Evolutionary conservation across 108 stramenopile species (phyloP).

Genomic region (Stephanodiscus minutulus): DNA sequence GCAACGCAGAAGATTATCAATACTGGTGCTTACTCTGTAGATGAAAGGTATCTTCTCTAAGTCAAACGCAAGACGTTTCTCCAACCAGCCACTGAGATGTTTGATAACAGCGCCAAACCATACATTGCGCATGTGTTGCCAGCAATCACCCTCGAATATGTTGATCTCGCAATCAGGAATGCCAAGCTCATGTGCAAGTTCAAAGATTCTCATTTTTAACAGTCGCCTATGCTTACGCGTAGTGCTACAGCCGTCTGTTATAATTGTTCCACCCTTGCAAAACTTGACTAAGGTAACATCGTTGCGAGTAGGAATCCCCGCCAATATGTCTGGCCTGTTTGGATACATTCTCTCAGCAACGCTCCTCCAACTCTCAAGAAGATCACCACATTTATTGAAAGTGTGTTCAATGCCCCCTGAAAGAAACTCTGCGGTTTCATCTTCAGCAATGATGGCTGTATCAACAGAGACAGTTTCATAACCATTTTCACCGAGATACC

Average conservation of each 20-base stretch:
- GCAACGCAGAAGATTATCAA: slow-evolving; percentile 10
- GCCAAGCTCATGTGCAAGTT: not conserved
- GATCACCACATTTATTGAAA: not conserved
- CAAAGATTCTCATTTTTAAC: not conserved
- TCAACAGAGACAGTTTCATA: slow-evolving; percentile 1
- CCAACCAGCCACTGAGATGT: not conserved
- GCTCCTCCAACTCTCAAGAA: slow-evolving; percentile 7
- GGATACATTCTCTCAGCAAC: slow-evolving; percentile 7
- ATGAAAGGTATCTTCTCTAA: slow-evolving; percentile 10
- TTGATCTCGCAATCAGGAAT: not conserved
- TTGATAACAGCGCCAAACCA: slow-evolving; percentile 12
- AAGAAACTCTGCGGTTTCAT: not conserved
- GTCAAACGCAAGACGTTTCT: not conserved
- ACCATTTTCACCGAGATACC: not conserved
- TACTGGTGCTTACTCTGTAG: slow-evolving; percentile 9
- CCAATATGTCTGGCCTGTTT: not conserved
- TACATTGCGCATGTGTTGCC: slow-evolving; percentile 26
- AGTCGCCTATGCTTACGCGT: slow-evolving; percentile 6
- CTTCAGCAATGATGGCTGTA: not conserved
- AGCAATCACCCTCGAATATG: slow-evolving; percentile 19
- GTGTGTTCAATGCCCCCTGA: not conserved
- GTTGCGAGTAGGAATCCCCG: not conserved
- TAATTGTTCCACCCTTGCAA: slow-evolving; percentile 5
- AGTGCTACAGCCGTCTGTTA: slow-evolving; percentile 15
- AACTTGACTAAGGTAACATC: slow-evolving; percentile 18